A percentile compares a stretch with the other conserved stretches of the same genome.
Evolutionary conservation across 2,329 filamentous ascomycete genomes (phyloP).

Genomic region (Thielaviopsis populi): DNA sequence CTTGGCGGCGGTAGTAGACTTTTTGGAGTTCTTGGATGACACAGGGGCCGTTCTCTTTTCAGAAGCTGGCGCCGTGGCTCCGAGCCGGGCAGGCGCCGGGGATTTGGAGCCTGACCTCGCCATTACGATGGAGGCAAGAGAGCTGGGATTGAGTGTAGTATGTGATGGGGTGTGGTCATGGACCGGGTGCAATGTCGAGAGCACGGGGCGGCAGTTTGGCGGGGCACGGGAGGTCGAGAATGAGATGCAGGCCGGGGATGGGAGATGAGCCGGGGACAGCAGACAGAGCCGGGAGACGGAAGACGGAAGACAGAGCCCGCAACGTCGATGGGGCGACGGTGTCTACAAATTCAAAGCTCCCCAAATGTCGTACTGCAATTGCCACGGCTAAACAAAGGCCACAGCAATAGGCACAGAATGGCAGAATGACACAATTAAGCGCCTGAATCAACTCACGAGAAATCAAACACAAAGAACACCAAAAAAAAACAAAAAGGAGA

Average conservation of each 20-base stretch:
- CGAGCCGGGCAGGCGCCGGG: background rate
- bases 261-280: background rate
- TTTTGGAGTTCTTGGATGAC: slow-evolving; percentile 4
- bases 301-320: background rate
- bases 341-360: slow-evolving; percentile 2
- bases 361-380: background rate
- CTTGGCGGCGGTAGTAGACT: slow-evolving; percentile 18
- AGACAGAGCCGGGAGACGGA: background rate
- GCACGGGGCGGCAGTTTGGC: background rate
- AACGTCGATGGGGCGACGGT: background rate
- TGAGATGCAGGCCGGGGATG: background rate
- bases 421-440: background rate
- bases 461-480: background rate
- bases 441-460: background rate
- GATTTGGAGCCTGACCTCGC: slow-evolving; percentile 10
- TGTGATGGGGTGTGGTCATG: background rate
- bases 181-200: background rate
- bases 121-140: background rate
- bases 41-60: background rate
- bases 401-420: background rate
- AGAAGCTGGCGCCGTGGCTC: background rate
- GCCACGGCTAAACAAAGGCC: background rate
- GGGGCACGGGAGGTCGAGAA: background rate
- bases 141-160: background rate
- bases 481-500: background rate